Percentiles rank a stretch among this genome's conserved stretches.
phyloP scores from a whole-genome alignment of 2,329 filamentous ascomycete genomes.

The Penicillium sp. region DNA sequence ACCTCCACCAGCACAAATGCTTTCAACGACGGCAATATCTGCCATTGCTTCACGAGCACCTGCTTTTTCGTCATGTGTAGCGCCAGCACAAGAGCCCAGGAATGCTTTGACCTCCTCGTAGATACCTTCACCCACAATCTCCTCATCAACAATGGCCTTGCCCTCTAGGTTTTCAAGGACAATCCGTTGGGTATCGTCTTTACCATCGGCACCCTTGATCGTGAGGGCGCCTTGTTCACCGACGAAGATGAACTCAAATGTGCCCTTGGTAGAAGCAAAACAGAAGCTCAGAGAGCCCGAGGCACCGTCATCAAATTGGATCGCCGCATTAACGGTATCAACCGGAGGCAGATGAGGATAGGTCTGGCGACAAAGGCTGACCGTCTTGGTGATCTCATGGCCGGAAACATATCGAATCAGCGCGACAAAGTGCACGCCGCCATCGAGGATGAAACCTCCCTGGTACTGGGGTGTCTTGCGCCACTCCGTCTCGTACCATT shows the following conservation, averaged over 20 bases:
- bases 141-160: background rate
- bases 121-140: background rate
- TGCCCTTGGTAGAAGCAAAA: background rate
- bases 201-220: background rate
- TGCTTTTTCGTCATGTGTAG: background rate
- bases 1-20: background rate
- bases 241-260: background rate
- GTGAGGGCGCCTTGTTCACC: background rate
- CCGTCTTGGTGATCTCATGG: background rate
- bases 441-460: background rate
- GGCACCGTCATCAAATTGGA: background rate
- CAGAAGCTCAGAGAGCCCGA: background rate
- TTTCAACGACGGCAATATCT: background rate
- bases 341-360: background rate
- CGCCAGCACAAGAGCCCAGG: background rate
- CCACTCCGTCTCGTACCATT: background rate
- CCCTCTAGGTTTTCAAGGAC: background rate
- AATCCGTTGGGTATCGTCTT: background rate
- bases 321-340: background rate
- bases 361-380: background rate
- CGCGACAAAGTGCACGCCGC: background rate
- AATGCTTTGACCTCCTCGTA: background rate
- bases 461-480: background rate
- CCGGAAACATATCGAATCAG: background rate
- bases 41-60: background rate